A percentile compares a stretch with the other conserved stretches of the same genome.
phyloP scores from a whole-genome alignment of 129 eudicot genomes.

The Flaveria linearis region DNA sequence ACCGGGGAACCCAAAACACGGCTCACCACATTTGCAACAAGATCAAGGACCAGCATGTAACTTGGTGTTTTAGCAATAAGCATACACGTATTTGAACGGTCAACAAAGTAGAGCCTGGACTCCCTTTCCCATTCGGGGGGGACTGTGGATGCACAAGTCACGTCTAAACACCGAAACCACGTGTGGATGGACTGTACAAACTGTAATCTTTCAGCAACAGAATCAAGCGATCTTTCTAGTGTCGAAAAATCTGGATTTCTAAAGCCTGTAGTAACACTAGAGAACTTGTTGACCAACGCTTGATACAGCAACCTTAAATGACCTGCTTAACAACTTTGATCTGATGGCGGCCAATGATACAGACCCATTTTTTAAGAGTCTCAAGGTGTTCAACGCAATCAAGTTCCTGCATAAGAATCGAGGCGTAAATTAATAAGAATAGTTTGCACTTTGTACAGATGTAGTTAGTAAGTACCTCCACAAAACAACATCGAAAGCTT shows the following conservation, averaged over 20 bases:
- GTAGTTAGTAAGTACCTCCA: slow-evolving; percentile 48
- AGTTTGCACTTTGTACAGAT: slow-evolving; percentile 11
- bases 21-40: slow-evolving; percentile 55
- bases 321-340: slow-evolving; percentile 47
- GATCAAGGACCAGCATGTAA: slow-evolving; percentile 45
- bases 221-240: slow-evolving; percentile 31
- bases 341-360: slow-evolving; percentile 44
- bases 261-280: slow-evolving; percentile 31
- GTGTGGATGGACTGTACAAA: slow-evolving; percentile 58
- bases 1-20: slow-evolving; percentile 57
- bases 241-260: slow-evolving; percentile 9
- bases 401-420: slow-evolving; percentile 46
- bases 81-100: slow-evolving; percentile 9
- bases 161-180: slow-evolving; percentile 49
- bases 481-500: slow-evolving; percentile 73
- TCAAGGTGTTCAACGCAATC: slow-evolving; percentile 40
- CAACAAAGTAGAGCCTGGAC: slow-evolving; percentile 44
- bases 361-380: slow-evolving; percentile 39
- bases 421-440: background rate
- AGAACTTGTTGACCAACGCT: slow-evolving; percentile 35
- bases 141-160: slow-evolving; percentile 43
- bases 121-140: slow-evolving; percentile 53
- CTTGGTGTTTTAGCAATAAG: slow-evolving; percentile 13
- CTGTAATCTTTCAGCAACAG: slow-evolving; percentile 51
- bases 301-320: slow-evolving; percentile 33